Conservation (phyloP, 495 filamentous ascomycete species). For the Bacidia rubella region DNA sequence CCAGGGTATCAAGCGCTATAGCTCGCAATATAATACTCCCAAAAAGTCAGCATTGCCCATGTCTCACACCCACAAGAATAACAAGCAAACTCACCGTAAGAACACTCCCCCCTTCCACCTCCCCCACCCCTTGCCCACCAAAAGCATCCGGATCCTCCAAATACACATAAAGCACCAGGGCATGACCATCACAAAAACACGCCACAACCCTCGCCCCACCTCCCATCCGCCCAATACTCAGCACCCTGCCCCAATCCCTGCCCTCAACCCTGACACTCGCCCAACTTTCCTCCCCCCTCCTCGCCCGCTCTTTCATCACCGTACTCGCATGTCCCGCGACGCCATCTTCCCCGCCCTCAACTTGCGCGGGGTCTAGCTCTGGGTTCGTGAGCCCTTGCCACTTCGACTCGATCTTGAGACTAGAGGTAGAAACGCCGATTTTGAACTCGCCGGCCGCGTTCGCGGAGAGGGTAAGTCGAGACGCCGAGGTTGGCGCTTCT, state of each 20-base stretch:
- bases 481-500: constrained; percentile 47
- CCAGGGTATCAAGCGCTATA: not conserved
- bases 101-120: not conserved
- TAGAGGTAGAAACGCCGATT: constrained; percentile 62
- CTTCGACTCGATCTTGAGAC: constrained; percentile 61
- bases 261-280: constrained; percentile 13
- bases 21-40: not conserved
- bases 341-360: constrained; percentile 47
- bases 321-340: constrained; percentile 43
- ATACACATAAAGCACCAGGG: constrained; percentile 33
- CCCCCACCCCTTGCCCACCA: not conserved
- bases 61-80: constrained; percentile 2
- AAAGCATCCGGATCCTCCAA: not conserved
- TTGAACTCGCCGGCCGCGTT: constrained; percentile 83
- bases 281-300: not conserved
- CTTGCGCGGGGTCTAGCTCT: constrained; percentile 59
- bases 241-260: constrained; percentile 28
- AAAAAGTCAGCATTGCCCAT: not conserved
- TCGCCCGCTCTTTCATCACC: constrained; percentile 6
- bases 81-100: not conserved
- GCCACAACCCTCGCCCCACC: constrained; percentile 67
- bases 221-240: constrained; percentile 54
- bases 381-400: constrained; percentile 81
- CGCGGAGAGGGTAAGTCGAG: constrained; percentile 67
- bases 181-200: constrained; percentile 85